Percentiles rank a stretch among this genome's conserved stretches.
Conservation (phyloP, 2,329 filamentous ascomycete genomes). For the Juglanconis oblonga region DNA sequence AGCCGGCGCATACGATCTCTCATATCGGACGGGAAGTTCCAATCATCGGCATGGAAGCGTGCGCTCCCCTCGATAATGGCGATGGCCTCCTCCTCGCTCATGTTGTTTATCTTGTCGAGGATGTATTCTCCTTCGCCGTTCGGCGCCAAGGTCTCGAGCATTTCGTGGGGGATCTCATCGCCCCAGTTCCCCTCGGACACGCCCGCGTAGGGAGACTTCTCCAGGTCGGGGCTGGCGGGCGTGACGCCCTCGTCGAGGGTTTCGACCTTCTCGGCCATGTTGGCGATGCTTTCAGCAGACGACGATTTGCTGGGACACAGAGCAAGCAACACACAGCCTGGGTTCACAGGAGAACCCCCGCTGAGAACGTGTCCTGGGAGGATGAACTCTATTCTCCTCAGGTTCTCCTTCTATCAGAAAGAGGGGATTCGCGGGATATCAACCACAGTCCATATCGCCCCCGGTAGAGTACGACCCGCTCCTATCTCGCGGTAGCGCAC, state of each 20-base stretch:
- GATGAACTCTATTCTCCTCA: not conserved
- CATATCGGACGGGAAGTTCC: conserved; percentile 43
- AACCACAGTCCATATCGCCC: not conserved
- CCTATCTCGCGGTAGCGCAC: not conserved
- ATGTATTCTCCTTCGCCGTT: conserved; percentile 42
- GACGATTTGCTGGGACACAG: not conserved
- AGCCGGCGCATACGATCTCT: conserved; percentile 37
- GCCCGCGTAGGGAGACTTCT: conserved; percentile 24
- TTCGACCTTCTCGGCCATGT: conserved; percentile 11
- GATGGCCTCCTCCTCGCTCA: conserved; percentile 40
- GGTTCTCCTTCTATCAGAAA: not conserved
- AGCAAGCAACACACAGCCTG: no score
- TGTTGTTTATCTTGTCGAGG: conserved; percentile 37
- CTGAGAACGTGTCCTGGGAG: not conserved
- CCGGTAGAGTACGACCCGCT: conserved; percentile 4
- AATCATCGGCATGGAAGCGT: conserved; percentile 40
- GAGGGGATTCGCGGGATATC: conserved; percentile 2
- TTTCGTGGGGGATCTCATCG: conserved; percentile 36
- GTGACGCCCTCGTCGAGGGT: conserved; percentile 3
- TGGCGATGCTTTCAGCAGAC: not conserved
- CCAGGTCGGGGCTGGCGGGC: conserved; percentile 22
- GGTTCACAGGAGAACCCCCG: not conserved
- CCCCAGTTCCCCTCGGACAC: conserved; percentile 23
- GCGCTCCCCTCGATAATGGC: conserved; percentile 36
- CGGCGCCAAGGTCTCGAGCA: conserved; percentile 39